Conservation (phyloP, 208 protist species). For the Phytomonas sp. region DNA sequence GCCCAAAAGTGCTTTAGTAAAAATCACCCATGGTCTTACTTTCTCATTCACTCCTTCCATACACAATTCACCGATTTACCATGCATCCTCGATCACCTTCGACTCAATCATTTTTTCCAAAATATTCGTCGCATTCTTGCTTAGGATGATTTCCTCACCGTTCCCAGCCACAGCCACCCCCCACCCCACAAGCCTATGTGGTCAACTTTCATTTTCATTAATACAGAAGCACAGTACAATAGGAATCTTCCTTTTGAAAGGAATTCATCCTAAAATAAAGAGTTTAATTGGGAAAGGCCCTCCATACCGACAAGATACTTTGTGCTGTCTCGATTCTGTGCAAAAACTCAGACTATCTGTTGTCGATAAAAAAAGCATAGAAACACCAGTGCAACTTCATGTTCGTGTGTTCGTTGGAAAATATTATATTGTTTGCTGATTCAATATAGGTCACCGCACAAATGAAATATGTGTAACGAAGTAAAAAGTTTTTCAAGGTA, state of each 20-base stretch:
- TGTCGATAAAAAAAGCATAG: neutral
- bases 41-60: neutral
- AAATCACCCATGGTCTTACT: neutral
- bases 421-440: neutral
- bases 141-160: neutral
- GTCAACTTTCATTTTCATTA: neutral
- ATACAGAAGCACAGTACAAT: neutral
- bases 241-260: neutral
- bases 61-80: neutral
- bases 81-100: neutral
- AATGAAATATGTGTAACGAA: neutral
- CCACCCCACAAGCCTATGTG: neutral
- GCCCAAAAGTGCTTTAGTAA: neutral
- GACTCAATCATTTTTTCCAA: neutral
- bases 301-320: neutral
- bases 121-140: neutral
- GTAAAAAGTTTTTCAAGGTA: neutral
- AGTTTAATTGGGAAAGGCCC: neutral
- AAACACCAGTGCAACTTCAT: neutral
- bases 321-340: neutral
- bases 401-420: neutral
- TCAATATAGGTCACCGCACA: neutral
- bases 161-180: neutral
- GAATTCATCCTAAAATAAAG: neutral
- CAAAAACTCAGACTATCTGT: neutral